Evolutionary conservation across 192 early-diverging fungal genomes (phyloP), one percentile per base, ranked within the genome.

Genomic region (Coemansia sp.): DNA sequence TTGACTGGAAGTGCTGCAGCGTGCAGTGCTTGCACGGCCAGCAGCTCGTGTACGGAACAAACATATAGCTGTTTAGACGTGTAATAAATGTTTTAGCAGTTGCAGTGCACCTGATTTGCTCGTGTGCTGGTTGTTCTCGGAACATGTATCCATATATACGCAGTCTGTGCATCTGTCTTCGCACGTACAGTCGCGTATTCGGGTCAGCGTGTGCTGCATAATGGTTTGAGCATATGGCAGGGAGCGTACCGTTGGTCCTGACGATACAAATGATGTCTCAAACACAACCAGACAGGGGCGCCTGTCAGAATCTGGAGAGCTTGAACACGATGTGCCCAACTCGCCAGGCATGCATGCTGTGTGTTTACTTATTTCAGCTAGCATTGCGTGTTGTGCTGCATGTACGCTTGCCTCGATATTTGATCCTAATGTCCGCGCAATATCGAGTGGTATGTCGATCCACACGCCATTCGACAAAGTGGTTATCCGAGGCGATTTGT

Each of bases 1-100:
- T 86, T 63, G 82, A 87, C 67, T 89, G 82, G 60, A 80, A 81
- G 56, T 87, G 82, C 64, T 87, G 85, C 60, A 87, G 83, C 40
- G 70, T 79, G 3, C 51, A 76, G 12, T 87, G 85, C 53, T 59
- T 77, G 51, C 74, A 71, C 22, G 51, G 23, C 0, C 74, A 71
- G 17, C 74, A 69, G 26, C 40, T n/a, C 1, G 22, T 60, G 31
- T 63, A 51, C 36, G 60, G 71, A 5, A 25, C 21, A 21, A 40
- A 57, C n/a, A 14, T 57, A 37, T 57, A 57, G 38, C 20, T 6
- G 4, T 5, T 54, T 3, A 55, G 1, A 0, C 1, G 15, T 26
- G 5, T n/a, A 55, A 28, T 55, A 55, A 28, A 28, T 55, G 28
- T 36, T 55, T 26, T 7, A 55, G 53, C 14, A 55, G 26, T 14